These are phyloP conservation scores for Blepharisma stoltei DNA, from an alignment of 73 alveolate genomes.

Conservation along the genomic window DNA sequence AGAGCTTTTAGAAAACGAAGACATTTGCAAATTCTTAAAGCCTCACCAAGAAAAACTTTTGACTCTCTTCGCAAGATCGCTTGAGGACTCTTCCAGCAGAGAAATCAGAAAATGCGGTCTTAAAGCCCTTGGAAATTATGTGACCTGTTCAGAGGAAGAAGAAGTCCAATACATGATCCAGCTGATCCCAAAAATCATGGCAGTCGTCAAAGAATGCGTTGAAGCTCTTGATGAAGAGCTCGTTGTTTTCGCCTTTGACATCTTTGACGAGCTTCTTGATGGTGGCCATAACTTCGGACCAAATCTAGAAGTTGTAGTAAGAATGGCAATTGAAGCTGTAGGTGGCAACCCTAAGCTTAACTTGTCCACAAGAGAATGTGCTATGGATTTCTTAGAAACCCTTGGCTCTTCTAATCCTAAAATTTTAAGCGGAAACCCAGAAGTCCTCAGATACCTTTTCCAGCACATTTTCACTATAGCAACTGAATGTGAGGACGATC, in stretches of 20 bases:
- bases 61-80: slow-evolving; percentile 25
- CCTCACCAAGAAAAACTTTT: slow-evolving; percentile 30
- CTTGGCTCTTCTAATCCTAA: slow-evolving; percentile 11
- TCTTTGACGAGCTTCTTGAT: slow-evolving; percentile 22
- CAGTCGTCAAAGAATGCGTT: slow-evolving; percentile 1
- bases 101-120: slow-evolving; percentile 16
- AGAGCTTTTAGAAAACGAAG: slow-evolving; percentile 26
- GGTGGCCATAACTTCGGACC: neutral
- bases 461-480: slow-evolving; percentile 1
- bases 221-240: slow-evolving; percentile 19
- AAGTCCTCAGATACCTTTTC: slow-evolving; percentile 5
- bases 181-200: slow-evolving; percentile 15
- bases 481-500: slow-evolving; percentile 12
- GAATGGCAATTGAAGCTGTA: slow-evolving; percentile 17
- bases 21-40: slow-evolving; percentile 1
- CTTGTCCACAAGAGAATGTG: slow-evolving; percentile 25
- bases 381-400: slow-evolving; percentile 28
- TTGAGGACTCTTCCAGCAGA: slow-evolving; percentile 28
- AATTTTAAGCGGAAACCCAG: neutral
- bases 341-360: slow-evolving; percentile 27
- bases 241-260: slow-evolving; percentile 18
- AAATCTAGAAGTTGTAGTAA: slow-evolving; percentile 2
- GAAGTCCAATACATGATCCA: neutral
- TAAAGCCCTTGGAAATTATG: slow-evolving; percentile 22
- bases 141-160: neutral